phyloP scores from a whole-genome alignment of 306 rosid species.

The Vigna reflexopilosa region DNA sequence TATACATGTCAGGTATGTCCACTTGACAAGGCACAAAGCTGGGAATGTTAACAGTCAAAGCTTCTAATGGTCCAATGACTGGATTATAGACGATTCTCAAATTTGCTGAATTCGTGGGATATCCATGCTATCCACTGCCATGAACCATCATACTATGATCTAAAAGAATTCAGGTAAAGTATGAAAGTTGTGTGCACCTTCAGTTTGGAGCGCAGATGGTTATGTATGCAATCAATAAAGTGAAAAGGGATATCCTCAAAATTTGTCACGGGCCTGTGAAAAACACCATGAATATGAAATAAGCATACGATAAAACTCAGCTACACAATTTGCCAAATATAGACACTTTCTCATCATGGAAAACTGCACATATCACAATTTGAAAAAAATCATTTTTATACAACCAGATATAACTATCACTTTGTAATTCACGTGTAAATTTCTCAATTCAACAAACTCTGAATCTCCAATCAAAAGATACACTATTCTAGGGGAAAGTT shows the following conservation, averaged over 20 bases:
- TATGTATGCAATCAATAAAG: slow-evolving; percentile 91
- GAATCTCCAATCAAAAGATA: slow-evolving; percentile 27
- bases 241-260: slow-evolving; percentile 88
- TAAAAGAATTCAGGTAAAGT: slow-evolving; percentile 1
- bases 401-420: neutral
- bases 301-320: slow-evolving; percentile 1
- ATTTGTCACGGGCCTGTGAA: slow-evolving; percentile 75
- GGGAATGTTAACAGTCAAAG: neutral
- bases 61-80: neutral
- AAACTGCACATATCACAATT: neutral
- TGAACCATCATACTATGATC: slow-evolving; percentile 4
- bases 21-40: neutral
- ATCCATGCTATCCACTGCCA: neutral
- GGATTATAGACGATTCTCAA: slow-evolving; percentile 15
- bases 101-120: neutral
- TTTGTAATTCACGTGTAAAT: slow-evolving; percentile 9
- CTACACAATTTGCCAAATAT: slow-evolving; percentile 7
- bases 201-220: slow-evolving; percentile 63
- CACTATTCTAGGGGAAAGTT: neutral
- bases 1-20: neutral
- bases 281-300: slow-evolving; percentile 39
- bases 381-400: slow-evolving; percentile 8
- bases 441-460: slow-evolving; percentile 13
- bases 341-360: neutral
- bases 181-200: slow-evolving; percentile 54